Base-by-base conservation (phyloP, 371 early-diverging fungal genomes). In the Mortierella sp. region DNA sequence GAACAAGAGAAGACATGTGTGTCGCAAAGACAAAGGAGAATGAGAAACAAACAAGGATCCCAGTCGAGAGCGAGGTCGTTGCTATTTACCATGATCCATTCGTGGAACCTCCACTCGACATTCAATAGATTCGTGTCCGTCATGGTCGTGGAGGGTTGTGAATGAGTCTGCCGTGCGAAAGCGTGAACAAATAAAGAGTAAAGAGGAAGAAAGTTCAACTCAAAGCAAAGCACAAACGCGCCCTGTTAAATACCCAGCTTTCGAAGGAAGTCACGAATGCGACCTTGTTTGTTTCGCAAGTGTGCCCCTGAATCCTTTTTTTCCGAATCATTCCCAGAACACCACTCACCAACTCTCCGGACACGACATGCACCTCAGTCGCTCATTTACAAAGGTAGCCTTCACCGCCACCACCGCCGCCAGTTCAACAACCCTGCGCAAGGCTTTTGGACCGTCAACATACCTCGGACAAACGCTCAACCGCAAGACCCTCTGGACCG, bases 71-170 rank as follows among this genome's bases (percentile, higher is more conserved):
- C n/a, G n/a, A n/a, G n/a, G n/a, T n/a, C n/a, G n/a, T n/a, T n/a
- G 34, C 22, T 34, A 31, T 7, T 70, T 86, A 86, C 86, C 64
- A 75, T 86, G 41, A 89, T 77, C 91, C 91, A 91, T 58, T 91
- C 91, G 68, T 90, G 86, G 47, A 88, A 90, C 37, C 89, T 86
- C 91, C 91, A 91, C 76, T 91, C 91, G 26, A 91, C 87, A 26
- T 81, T 88, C 19, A 89, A 83, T 14, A 90, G 79, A 53, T 90
- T 82, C 22, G 66, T 68, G 13, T 73, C 74, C 19, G 73, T 64
- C 70, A 70, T 64, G 45, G 24, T 61, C n/a, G n/a, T n/a, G n/a
- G n/a, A n/a, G n/a, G n/a, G n/a, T n/a, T n/a, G n/a, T n/a, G n/a
- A n/a, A n/a, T n/a, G n/a, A n/a, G n/a, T n/a, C n/a, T n/a, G 24